These are phyloP conservation scores for Pseudocercospora crystallina DNA, from an alignment of 2,329 filamentous ascomycete species.

Conservation along the genomic window DNA sequence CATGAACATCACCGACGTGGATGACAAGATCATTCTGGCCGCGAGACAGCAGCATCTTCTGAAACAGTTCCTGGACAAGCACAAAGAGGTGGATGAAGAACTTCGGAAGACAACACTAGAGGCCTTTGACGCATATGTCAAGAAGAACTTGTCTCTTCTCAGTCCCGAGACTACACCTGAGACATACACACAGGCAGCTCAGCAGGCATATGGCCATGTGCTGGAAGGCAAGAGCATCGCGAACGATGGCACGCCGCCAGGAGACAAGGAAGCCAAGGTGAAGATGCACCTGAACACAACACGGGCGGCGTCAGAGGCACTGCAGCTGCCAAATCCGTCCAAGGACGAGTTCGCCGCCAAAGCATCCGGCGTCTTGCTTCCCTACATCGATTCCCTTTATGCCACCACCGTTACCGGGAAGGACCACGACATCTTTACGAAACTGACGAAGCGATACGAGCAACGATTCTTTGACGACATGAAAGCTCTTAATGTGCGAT, in stretches of 20 bases:
- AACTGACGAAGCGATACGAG: conserved; percentile 83
- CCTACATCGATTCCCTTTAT: conserved; percentile 71
- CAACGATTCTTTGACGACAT: conserved; percentile 86
- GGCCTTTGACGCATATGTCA: conserved; percentile 59
- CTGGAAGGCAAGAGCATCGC: conserved; percentile 56
- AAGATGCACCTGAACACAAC: conserved; percentile 81
- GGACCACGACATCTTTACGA: conserved; percentile 77
- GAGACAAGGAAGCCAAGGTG: conserved; percentile 79
- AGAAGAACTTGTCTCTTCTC: conserved; percentile 65
- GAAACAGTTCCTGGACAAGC: conserved; percentile 60
- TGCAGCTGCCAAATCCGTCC: conserved; percentile 37
- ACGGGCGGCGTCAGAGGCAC: conserved; percentile 53
- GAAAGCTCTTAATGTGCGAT: conserved; percentile 77
- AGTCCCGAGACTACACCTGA: conserved; percentile 44
- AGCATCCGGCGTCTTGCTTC: conserved; percentile 69
- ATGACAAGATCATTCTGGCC: conserved; percentile 62
- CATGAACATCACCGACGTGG: conserved; percentile 88
- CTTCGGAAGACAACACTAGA: conserved; percentile 51
- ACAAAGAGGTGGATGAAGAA: conserved; percentile 46
- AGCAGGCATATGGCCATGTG: conserved; percentile 55
- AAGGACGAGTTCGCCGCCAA: conserved; percentile 54
- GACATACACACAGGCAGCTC: conserved; percentile 48
- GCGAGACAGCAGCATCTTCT: conserved; percentile 79
- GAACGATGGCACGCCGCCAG: conserved; percentile 48
- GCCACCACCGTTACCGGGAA: conserved; percentile 58